These are phyloP conservation scores for Neonectria sp. DNA, from an alignment of 2,329 filamentous ascomycete species.

Conservation along the genomic window DNA sequence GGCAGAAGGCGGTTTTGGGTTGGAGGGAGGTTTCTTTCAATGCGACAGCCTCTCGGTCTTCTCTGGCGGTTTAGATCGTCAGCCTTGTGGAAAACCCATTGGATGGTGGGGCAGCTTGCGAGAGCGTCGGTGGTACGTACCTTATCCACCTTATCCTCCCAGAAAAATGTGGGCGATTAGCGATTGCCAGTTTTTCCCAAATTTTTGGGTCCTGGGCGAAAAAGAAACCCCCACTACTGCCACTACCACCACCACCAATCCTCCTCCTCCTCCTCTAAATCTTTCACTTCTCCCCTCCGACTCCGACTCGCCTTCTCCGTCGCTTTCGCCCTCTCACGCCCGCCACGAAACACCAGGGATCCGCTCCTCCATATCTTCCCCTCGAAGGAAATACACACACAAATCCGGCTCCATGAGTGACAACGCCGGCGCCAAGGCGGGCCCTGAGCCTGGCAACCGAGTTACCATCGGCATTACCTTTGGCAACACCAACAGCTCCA, in stretches of 20 bases:
- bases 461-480: constrained; percentile 95
- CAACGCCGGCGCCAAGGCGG: constrained; percentile 59
- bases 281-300: constrained; percentile 33
- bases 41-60: constrained; percentile 32
- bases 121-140: constrained; percentile 40
- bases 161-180: constrained; percentile 42
- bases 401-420: constrained; percentile 60
- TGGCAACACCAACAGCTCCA: constrained; percentile 98
- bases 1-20: not conserved
- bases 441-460: constrained; percentile 70
- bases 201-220: constrained; percentile 39
- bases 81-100: constrained; percentile 30
- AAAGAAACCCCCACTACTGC: constrained; percentile 48
- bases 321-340: constrained; percentile 16
- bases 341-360: constrained; percentile 31
- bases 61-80: not conserved
- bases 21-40: constrained; percentile 18
- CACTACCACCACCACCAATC: constrained; percentile 30
- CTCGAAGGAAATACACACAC: constrained; percentile 8
- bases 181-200: constrained; percentile 46
- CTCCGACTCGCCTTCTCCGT: constrained; percentile 19
- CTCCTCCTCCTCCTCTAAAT: constrained; percentile 36
- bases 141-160: constrained; percentile 21
- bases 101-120: constrained; percentile 18
- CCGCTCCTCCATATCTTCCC: constrained; percentile 21